Conservation (phyloP, 345 rosid genomes). For the Iberis pinnata region DNA sequence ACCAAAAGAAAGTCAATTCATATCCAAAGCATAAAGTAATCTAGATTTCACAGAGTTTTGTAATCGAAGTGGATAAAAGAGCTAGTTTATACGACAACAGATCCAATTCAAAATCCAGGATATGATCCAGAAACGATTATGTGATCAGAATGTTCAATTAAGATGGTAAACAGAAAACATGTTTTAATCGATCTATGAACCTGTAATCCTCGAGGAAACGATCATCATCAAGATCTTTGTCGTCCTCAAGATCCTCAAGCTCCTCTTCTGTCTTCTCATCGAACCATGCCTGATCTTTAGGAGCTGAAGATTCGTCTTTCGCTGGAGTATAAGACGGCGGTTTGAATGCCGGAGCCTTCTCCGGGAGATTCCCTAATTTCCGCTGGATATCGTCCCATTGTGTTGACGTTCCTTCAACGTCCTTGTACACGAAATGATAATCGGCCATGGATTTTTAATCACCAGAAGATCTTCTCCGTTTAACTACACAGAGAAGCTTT, state of each 20-base stretch:
- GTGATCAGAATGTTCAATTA: neutral
- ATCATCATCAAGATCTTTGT: constrained; percentile 65
- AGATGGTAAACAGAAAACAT: no score
- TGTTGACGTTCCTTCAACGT: constrained; percentile 91
- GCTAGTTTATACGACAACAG: constrained; percentile 5
- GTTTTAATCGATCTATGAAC: constrained; percentile 35
- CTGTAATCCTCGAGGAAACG: constrained; percentile 90
- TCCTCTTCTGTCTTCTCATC: constrained; percentile 67
- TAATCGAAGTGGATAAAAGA: no score
- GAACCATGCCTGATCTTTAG: constrained; percentile 77
- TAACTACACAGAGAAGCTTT: constrained; percentile 12
- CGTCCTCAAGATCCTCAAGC: constrained; percentile 80
- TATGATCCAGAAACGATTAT: neutral
- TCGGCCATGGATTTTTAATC: constrained; percentile 44
- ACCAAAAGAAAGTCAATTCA: no score
- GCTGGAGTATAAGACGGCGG: constrained; percentile 75
- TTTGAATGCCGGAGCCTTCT: constrained; percentile 77
- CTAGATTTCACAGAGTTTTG: no score
- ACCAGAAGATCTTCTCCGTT: neutral
- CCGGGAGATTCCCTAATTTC: constrained; percentile 85
- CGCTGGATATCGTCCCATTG: constrained; percentile 99
- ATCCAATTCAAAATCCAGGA: constrained; percentile 11
- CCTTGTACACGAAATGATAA: constrained; percentile 92
- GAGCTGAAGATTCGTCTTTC: constrained; percentile 52
- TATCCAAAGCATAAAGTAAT: neutral